Base-by-base conservation (phyloP, 2,329 filamentous ascomycete genomes). In the Volutella citrinella region DNA sequence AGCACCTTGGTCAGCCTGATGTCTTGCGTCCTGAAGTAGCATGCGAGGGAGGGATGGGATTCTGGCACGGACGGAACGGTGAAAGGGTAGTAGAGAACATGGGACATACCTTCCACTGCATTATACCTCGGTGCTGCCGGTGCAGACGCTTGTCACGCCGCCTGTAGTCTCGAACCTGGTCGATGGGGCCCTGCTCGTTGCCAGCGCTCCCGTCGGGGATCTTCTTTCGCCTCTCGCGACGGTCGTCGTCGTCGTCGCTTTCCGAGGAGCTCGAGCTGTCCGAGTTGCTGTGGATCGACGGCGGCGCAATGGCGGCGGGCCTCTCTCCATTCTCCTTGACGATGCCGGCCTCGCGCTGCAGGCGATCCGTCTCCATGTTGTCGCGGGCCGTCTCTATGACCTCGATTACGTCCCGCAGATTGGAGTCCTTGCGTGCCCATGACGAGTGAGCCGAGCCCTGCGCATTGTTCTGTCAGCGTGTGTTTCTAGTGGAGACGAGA, bases 71-170 rank as follows among this genome's bases (percentile, higher is more conserved):
- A n/a, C n/a, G n/a, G n/a, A n/a, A n/a, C n/a, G n/a, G n/a, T n/a
- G n/a, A n/a, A n/a, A n/a, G n/a, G n/a, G n/a, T n/a, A n/a, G n/a
- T n/a, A n/a, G n/a, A n/a, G n/a, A n/a, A n/a, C n/a, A n/a, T n/a
- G n/a, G 19, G 32, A 34, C 57, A 48, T 46, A 63, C 60, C 56
- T 65, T 65, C 78, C 82, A 88, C 61, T 88, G 84, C 84, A 88
- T 88, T 24, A 84, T 54, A 0, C 84, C 84, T 15, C 80, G 64
- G 51, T 88, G 80, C 52, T 76, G 73, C 30, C 81, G 65, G 56
- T 86, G 80, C 43, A 84, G 60, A 40, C 75, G 69, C 57, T 73
- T 76, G 43, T 71, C 65, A 46, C 80, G 66, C 37, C 69, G 66
- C 52, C 73, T 77, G 53, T 80, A 84, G 40, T 84, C 80, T 36